Conservation (phyloP, 2,329 filamentous ascomycete genomes). For the Zopfia rhizophila region DNA sequence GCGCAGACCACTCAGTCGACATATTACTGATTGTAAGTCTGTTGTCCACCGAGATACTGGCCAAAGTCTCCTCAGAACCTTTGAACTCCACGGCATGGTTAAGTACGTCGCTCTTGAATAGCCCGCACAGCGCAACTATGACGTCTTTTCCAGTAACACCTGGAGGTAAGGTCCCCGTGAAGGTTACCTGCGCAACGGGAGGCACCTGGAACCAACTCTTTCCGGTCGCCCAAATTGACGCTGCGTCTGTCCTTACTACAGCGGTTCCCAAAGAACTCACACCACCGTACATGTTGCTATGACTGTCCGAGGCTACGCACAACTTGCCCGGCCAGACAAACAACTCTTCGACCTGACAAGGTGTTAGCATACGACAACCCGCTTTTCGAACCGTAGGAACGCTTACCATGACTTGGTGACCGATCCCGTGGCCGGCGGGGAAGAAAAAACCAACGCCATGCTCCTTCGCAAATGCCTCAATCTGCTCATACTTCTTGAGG, state of each 20-base stretch:
- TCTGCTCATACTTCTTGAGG: constrained; percentile 82
- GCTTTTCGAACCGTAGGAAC: too few species aligned
- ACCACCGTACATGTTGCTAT: constrained; percentile 86
- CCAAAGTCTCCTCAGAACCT: constrained; percentile 80
- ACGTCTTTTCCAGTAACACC: constrained; percentile 95
- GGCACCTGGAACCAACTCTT: constrained; percentile 91
- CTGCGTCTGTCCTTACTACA: constrained; percentile 87
- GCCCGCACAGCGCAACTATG: constrained; percentile 85
- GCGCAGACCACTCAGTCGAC: constrained; percentile 83
- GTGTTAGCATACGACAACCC: too few species aligned
- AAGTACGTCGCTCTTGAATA: constrained; percentile 87
- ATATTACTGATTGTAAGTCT: constrained; percentile 82
- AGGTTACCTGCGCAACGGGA: constrained; percentile 80
- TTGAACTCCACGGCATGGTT: constrained; percentile 93
- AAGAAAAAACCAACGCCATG: constrained; percentile 85
- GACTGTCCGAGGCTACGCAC: constrained; percentile 79
- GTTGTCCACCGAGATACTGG: constrained; percentile 76
- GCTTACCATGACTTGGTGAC: constrained; percentile 94
- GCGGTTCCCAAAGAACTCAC: constrained; percentile 81
- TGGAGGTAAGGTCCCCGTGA: constrained; percentile 77
- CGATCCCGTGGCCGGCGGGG: constrained; percentile 81
- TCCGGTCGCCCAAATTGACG: constrained; percentile 84
- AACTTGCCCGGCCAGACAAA: constrained; percentile 88
- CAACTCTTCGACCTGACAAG: constrained; percentile 85
- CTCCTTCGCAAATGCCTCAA: constrained; percentile 81